A percentile compares a stretch with the other conserved stretches of the same genome.
These are phyloP conservation scores for Penicillium sp. DNA, from an alignment of 2,329 filamentous ascomycete genomes.

Conservation along the genomic window DNA sequence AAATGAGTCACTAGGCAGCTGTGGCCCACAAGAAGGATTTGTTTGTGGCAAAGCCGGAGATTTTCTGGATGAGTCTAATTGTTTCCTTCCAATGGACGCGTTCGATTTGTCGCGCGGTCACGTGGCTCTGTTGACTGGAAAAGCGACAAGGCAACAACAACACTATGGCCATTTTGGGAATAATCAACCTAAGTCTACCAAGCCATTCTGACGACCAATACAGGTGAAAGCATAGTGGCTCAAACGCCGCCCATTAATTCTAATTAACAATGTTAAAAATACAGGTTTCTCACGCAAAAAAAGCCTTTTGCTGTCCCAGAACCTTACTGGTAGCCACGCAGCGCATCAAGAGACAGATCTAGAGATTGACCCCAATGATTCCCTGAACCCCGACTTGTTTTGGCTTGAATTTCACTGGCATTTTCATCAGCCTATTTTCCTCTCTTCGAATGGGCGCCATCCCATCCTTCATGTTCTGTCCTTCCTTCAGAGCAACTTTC, in stretches of 20 bases:
- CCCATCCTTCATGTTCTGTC: background rate
- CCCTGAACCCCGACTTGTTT: background rate
- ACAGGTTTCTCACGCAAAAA: background rate
- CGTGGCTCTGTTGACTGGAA: slow-evolving; percentile 25
- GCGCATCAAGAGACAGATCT: background rate
- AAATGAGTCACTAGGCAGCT: slow-evolving; percentile 10
- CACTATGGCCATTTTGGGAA: background rate
- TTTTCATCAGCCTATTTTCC: background rate
- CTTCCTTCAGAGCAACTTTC: background rate
- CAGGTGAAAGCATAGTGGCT: too few species aligned
- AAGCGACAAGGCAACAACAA: slow-evolving; percentile 8
- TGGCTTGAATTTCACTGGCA: background rate
- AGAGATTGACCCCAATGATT: background rate
- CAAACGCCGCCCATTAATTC: background rate
- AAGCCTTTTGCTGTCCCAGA: background rate
- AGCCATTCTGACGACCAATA: background rate
- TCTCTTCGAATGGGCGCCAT: background rate
- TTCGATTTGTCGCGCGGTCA: slow-evolving; percentile 39
- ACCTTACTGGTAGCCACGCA: background rate
- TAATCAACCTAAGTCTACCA: background rate
- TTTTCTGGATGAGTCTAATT: background rate
- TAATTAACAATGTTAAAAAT: background rate
- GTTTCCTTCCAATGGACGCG: slow-evolving; percentile 26
- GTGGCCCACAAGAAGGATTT: background rate
- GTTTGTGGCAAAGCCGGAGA: slow-evolving; percentile 24